Conservation (phyloP, 1,284 basidiomycete genomes). For the Trichosporon ovoides region DNA sequence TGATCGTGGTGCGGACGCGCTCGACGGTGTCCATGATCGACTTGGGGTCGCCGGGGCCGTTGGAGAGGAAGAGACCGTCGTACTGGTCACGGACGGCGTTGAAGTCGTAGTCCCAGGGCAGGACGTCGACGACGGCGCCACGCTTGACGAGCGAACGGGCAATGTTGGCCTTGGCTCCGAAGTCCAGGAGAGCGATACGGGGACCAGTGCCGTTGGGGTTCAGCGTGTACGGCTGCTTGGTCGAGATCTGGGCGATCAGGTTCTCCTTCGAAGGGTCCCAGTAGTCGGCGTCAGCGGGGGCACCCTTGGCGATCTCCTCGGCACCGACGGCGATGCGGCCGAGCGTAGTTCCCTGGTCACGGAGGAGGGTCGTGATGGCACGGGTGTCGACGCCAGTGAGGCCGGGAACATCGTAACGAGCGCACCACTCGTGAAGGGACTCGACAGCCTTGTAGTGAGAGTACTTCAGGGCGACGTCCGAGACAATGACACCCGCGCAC, state of each 20-base stretch:
- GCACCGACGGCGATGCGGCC: constrained; percentile 81
- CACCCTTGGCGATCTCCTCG: constrained; percentile 58
- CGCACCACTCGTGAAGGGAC: constrained; percentile 89
- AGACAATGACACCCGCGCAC: constrained; percentile 87
- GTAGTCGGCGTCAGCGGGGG: constrained; percentile 64
- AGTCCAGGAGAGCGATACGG: constrained; percentile 92
- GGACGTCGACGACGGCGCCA: constrained; percentile 84
- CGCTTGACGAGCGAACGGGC: constrained; percentile 84
- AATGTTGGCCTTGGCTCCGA: constrained; percentile 97
- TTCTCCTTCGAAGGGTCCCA: constrained; percentile 92
- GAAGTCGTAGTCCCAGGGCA: constrained; percentile 98
- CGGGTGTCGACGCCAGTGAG: constrained; percentile 97
- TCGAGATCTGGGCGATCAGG: constrained; percentile 88
- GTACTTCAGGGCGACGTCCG: constrained; percentile 89
- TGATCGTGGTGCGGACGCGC: constrained; percentile 71
- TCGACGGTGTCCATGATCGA: constrained; percentile 82
- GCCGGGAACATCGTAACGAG: constrained; percentile 81
- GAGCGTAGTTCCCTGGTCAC: constrained; percentile 95
- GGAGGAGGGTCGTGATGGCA: constrained; percentile 85
- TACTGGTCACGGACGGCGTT: constrained; percentile 81
- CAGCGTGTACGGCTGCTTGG: constrained; percentile 74
- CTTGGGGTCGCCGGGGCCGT: constrained; percentile 90
- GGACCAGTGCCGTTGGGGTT: constrained; percentile 78
- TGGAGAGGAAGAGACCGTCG: constrained; percentile 93
- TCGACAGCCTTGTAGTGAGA: constrained; percentile 94